Evolutionary conservation across 176 grass and related monocot species (phyloP).

Genomic region (Cenchrus fungigraminus): DNA sequence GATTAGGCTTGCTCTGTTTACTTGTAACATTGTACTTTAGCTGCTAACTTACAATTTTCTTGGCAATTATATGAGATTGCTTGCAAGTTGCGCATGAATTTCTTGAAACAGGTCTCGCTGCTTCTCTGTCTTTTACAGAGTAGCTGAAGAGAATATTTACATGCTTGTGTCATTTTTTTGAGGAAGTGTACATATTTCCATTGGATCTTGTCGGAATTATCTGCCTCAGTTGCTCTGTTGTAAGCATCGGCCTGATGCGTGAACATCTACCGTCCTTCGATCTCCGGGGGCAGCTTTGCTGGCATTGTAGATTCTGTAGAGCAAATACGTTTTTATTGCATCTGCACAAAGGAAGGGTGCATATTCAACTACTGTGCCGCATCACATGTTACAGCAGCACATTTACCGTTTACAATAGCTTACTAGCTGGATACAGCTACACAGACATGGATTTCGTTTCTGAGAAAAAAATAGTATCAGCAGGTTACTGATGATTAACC

Average conservation of each 20-base stretch:
- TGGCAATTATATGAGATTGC: not conserved
- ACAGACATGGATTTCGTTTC: too few species aligned
- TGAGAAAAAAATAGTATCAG: too few species aligned
- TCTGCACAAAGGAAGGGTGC: too few species aligned
- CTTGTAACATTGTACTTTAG: slow-evolving; percentile 14
- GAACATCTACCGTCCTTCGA: not conserved
- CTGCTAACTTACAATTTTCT: not conserved
- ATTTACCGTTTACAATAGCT: too few species aligned
- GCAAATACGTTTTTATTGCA: too few species aligned
- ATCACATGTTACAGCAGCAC: too few species aligned
- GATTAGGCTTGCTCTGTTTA: slow-evolving; percentile 6
- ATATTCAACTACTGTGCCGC: too few species aligned
- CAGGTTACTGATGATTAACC: too few species aligned
- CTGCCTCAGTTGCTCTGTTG: not conserved
- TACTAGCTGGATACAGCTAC: too few species aligned
- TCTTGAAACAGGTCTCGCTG: not conserved
- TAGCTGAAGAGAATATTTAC: slow-evolving; percentile 1
- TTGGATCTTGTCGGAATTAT: too few species aligned
- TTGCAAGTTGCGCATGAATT: not conserved
- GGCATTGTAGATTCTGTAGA: too few species aligned
- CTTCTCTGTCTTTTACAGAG: not conserved
- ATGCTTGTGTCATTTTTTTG: not conserved
- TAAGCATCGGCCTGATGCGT: not conserved
- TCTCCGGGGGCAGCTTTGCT: too few species aligned
- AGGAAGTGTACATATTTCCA: not conserved